Base-by-base conservation (phyloP, 352 stramenopile genomes). In the Globisporangium echinulatum region DNA sequence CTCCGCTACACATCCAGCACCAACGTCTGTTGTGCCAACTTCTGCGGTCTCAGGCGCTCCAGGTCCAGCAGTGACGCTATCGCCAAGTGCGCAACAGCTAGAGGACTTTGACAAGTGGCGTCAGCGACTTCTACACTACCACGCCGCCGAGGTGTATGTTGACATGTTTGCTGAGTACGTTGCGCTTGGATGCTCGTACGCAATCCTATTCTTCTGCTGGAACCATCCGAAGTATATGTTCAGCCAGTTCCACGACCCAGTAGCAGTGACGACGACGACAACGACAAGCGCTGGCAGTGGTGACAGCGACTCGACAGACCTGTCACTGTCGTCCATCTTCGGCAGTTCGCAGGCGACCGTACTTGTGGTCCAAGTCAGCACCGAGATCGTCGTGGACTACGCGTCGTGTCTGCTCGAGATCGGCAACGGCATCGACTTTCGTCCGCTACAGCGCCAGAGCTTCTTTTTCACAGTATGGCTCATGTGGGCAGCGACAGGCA, bases 101-200 rank as follows among this genome's bases (percentile, higher is more conserved):
- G 25, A 47, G 25, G 38, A 14, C 43, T 58, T 68, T 49, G 62
- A 59, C 9, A 56, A 13, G 6, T 68, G 62, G 62, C 39, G 57
- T 39, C 43, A 39, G 0, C 74, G 73, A 40, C 15, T 77, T 51
- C 36, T 62, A 11, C 56, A 59, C 10, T 61, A 68, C 14, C 65
- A 79, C 39, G 54, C 57, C 2, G 60, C 54, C 1, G 71, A 79
- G 49, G 58, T 74, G 15, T 68, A 62, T 5, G 66, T 65, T 9
- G 69, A 77, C 54, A 80, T 80, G 71, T 79, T 75, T 54, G 69
- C 67, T 11, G 74, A 83, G 43, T 83, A 79, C 48, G 52, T 80
- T 6, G 69, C 69, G 5, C 73, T 83, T 49, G 64, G 69, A 33
- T 80, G 69, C 51, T 78, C 69, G 4, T 72, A 64, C 40, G 61